Evolutionary conservation across 495 filamentous ascomycete genomes (phyloP).

Genomic region (Neurospora sp.): DNA sequence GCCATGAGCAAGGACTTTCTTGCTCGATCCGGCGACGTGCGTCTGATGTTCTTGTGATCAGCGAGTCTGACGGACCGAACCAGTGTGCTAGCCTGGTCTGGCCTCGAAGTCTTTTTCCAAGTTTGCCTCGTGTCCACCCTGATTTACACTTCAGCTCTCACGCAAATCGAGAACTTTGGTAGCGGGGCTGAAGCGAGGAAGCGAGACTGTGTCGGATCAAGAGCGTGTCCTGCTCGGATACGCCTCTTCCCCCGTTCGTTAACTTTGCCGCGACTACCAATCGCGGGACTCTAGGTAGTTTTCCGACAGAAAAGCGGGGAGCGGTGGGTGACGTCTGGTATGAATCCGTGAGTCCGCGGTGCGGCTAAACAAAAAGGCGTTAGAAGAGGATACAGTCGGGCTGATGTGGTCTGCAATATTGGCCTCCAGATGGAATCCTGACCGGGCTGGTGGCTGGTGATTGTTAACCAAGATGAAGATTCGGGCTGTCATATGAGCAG

Average conservation of each 20-base stretch:
- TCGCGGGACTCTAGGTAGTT: conserved; percentile 10
- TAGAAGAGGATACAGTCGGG: not conserved
- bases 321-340: not conserved
- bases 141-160: not conserved
- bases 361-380: conserved; percentile 22
- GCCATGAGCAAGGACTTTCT: conserved; percentile 1
- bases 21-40: conserved; percentile 6
- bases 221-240: not conserved
- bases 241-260: not conserved
- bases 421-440: not conserved
- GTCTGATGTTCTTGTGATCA: conserved; percentile 1
- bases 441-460: conserved; percentile 12
- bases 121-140: not conserved
- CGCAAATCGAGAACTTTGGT: not conserved
- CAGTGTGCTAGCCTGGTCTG: not conserved
- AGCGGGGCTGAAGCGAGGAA: not conserved
- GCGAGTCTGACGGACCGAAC: not conserved
- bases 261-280: conserved; percentile 7
- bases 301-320: conserved; percentile 9
- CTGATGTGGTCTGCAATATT: not conserved
- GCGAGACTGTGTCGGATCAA: not conserved
- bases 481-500: not conserved
- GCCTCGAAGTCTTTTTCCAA: not conserved
- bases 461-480: not conserved
- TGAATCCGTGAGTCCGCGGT: conserved; percentile 1